Conservation (phyloP, 192 early-diverging fungal genomes). For the Coemansia sp. region DNA sequence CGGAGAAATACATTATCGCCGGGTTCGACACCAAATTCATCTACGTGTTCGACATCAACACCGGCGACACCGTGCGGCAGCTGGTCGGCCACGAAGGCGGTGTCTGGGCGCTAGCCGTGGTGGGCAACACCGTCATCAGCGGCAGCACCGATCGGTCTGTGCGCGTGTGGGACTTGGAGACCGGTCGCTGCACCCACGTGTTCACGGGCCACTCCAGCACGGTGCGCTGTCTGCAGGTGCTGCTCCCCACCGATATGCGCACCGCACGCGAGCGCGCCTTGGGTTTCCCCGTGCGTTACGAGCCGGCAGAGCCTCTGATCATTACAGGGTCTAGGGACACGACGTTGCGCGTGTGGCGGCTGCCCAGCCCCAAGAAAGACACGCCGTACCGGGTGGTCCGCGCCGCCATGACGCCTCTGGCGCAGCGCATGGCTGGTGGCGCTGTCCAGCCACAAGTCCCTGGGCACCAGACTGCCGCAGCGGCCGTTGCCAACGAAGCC, state of each 20-base stretch:
- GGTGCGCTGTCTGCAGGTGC: slow-evolving; percentile 89
- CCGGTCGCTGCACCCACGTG: slow-evolving; percentile 85
- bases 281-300: slow-evolving; percentile 44
- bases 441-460: not conserved
- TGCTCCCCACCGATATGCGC: slow-evolving; percentile 66
- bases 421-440: slow-evolving; percentile 10
- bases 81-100: slow-evolving; percentile 91
- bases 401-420: not conserved
- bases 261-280: slow-evolving; percentile 36
- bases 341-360: slow-evolving; percentile 87
- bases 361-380: slow-evolving; percentile 77
- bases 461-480: not conserved
- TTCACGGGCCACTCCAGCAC: slow-evolving; percentile 95
- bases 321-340: slow-evolving; percentile 95
- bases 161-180: slow-evolving; percentile 94
- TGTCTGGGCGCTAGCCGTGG: slow-evolving; percentile 96
- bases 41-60: slow-evolving; percentile 86
- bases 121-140: slow-evolving; percentile 83
- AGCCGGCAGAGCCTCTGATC: slow-evolving; percentile 77
- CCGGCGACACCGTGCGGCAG: slow-evolving; percentile 69
- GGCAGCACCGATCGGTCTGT: slow-evolving; percentile 96
- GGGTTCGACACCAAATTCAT: slow-evolving; percentile 93
- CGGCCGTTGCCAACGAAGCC: not conserved
- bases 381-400: slow-evolving; percentile 43
- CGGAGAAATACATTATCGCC: slow-evolving; percentile 92